Evolutionary conservation across 805 yeast genomes (phyloP).

Genomic region (Lipomyces sp.): DNA sequence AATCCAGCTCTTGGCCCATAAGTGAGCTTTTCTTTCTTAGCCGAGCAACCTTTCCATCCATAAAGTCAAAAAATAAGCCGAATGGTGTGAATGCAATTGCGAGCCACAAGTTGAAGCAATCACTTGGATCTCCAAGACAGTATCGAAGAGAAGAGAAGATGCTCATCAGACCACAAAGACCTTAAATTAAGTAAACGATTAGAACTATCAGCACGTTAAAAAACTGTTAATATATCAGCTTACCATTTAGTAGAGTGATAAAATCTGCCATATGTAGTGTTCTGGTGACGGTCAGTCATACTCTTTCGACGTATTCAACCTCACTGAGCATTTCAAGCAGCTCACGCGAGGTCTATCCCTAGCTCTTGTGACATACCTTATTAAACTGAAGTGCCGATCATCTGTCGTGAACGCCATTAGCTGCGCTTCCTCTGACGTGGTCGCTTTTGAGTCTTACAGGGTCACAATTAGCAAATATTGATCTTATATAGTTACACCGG

Average conservation of each 20-base stretch:
- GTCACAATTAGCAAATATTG: neutral
- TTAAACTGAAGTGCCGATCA: slow-evolving; percentile 80
- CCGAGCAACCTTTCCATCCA: slow-evolving; percentile 97
- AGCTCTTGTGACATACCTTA: slow-evolving; percentile 46
- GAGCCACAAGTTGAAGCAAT: slow-evolving; percentile 64
- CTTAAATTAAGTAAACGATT: slow-evolving; percentile 16
- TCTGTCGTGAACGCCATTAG: slow-evolving; percentile 81
- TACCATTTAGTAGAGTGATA: slow-evolving; percentile 85
- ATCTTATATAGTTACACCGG: no score
- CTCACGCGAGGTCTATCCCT: neutral
- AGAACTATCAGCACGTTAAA: neutral
- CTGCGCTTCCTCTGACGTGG: slow-evolving; percentile 55
- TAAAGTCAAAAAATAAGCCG: slow-evolving; percentile 93
- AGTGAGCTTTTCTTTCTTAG: slow-evolving; percentile 87
- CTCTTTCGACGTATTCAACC: no score
- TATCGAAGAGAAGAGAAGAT: slow-evolving; percentile 84
- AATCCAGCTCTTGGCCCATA: slow-evolving; percentile 97
- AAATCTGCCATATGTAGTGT: slow-evolving; percentile 94
- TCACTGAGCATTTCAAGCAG: neutral
- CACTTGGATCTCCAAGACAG: slow-evolving; percentile 66
- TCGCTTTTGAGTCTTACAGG: slow-evolving; percentile 10
- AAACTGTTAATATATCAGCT: neutral
- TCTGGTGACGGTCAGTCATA: slow-evolving; percentile 46
- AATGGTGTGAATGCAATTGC: slow-evolving; percentile 88
- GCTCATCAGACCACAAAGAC: slow-evolving; percentile 91